Conservation (phyloP, 345 rosid genomes). For the Syzygium grande region DNA sequence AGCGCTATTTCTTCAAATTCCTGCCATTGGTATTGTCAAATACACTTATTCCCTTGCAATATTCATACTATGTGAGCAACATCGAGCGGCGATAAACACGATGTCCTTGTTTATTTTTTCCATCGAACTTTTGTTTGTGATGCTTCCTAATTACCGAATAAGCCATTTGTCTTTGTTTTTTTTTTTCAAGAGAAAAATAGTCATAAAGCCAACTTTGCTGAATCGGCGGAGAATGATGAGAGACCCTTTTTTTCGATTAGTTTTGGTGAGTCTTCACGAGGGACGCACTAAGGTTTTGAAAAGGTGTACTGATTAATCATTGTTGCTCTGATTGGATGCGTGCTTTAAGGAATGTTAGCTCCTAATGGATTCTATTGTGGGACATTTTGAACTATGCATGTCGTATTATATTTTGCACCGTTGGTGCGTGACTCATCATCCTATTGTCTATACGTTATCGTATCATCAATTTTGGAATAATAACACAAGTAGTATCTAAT, state of each 20-base stretch:
- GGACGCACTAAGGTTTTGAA: not conserved
- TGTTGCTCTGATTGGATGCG: not conserved
- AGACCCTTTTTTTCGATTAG: not conserved
- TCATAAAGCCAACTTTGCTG: not conserved
- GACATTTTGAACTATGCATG: not conserved
- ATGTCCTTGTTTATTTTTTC: not conserved
- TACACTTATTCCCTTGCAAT: not conserved
- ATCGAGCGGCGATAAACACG: not conserved
- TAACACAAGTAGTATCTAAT: too few relatives aligned
- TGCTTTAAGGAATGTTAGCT: not conserved
- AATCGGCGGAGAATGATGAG: not conserved
- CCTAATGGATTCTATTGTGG: not conserved
- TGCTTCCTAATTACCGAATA: not conserved
- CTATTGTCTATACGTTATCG: not conserved
- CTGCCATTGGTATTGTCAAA: not conserved
- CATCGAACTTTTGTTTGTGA: not conserved
- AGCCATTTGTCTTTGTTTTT: not conserved
- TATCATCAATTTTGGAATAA: not conserved
- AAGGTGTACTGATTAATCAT: not conserved
- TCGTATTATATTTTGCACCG: not conserved
- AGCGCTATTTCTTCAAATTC: not conserved
- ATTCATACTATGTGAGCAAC: not conserved
- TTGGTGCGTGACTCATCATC: not conserved
- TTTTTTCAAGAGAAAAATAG: not conserved
- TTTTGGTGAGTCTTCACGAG: not conserved